These are phyloP conservation scores for Solanum hybrid DNA, from an alignment of 305 asterid species.

Conservation along the genomic window DNA sequence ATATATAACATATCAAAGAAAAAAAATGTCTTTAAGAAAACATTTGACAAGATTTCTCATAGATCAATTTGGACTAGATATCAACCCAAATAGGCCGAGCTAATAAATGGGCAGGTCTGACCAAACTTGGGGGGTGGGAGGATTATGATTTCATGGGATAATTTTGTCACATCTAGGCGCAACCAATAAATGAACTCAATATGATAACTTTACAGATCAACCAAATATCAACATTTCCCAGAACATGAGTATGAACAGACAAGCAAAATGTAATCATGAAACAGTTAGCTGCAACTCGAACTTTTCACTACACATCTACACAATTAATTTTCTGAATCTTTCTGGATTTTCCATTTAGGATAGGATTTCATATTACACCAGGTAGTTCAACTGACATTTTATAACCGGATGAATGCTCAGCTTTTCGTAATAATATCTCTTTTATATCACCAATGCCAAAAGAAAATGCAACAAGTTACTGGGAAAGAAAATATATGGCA, in stretches of 20 bases:
- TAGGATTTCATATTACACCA: background rate
- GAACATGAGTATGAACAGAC: background rate
- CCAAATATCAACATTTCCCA: background rate
- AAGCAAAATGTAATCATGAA: background rate
- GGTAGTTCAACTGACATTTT: background rate
- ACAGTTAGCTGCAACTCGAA: background rate
- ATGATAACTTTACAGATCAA: background rate
- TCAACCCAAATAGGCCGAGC: background rate
- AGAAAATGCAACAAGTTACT: background rate
- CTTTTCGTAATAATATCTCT: background rate
- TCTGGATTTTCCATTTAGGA: background rate
- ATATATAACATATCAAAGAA: background rate
- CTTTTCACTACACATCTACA: background rate
- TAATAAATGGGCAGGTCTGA: background rate
- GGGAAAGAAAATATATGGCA: slow-evolving; percentile 4
- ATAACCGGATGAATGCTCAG: background rate
- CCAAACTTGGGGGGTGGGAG: background rate
- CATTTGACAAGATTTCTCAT: background rate
- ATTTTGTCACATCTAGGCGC: background rate
- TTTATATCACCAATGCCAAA: background rate
- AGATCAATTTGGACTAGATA: background rate
- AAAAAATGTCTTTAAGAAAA: background rate
- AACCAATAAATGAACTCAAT: background rate
- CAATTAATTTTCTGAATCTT: background rate
- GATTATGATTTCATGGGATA: background rate